A percentile compares a stretch with the other conserved stretches of the same genome.
These are phyloP conservation scores for Chalciporus sphaerocephalus DNA, from an alignment of 768 basidiomycete genomes.

Conservation along the genomic window DNA sequence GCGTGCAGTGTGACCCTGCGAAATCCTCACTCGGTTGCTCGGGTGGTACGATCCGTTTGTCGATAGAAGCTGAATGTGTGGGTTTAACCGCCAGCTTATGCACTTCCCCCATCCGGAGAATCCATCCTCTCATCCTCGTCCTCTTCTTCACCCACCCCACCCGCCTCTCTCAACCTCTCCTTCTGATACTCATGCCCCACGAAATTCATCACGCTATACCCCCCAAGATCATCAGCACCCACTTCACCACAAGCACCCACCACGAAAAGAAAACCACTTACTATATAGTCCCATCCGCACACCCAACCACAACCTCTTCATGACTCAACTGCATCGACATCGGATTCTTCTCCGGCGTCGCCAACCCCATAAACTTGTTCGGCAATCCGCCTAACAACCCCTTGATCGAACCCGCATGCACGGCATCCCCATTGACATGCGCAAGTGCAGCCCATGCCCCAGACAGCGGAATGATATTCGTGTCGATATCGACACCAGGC, in stretches of 20 bases:
- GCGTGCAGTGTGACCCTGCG: neutral
- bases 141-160: neutral
- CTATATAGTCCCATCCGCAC: conserved; percentile 91
- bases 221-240: conserved; percentile 11
- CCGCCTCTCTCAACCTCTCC: conserved; percentile 12
- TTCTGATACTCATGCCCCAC: conserved; percentile 54
- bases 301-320: conserved; percentile 87
- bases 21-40: neutral
- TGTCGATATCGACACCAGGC: conserved; percentile 56
- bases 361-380: conserved; percentile 68
- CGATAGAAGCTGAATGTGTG: neutral
- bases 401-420: conserved; percentile 36
- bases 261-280: conserved; percentile 37
- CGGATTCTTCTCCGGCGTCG: conserved; percentile 88
- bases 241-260: neutral
- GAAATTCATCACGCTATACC: conserved; percentile 54
- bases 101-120: conserved; percentile 14
- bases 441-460: conserved; percentile 78
- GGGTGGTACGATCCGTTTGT: neutral
- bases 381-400: conserved; percentile 64
- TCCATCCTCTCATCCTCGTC: conserved; percentile 11
- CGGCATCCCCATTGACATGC: conserved; percentile 30
- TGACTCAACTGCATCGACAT: conserved; percentile 92
- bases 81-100: conserved; percentile 3
- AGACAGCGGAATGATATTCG: conserved; percentile 57